Evolutionary conservation across 345 rosid genomes (phyloP).

Genomic region (Aquilaria malaccensis): DNA sequence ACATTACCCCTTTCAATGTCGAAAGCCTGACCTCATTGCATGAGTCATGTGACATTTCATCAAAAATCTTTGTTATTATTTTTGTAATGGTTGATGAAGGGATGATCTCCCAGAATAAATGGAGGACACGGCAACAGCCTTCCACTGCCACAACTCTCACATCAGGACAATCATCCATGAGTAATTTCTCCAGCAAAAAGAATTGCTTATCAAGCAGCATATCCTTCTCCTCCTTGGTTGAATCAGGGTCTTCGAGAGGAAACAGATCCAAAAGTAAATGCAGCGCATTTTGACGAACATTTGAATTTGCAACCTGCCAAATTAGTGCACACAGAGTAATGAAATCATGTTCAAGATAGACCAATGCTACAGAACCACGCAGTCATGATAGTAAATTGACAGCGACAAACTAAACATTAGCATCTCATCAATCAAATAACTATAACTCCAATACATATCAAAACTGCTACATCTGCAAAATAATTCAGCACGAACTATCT

Average conservation of each 20-base stretch:
- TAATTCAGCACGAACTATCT: no score
- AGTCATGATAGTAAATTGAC: neutral
- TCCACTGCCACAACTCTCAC: conserved; percentile 92
- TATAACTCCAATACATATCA: no score
- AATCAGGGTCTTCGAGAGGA: conserved; percentile 92
- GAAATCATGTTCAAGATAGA: conserved; percentile 6
- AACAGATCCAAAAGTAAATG: conserved; percentile 82
- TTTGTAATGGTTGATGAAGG: conserved; percentile 80
- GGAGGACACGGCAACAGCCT: conserved; percentile 83
- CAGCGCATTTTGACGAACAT: conserved; percentile 85
- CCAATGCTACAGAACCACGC: conserved; percentile 3
- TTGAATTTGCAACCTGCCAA: conserved; percentile 88
- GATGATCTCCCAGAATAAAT: conserved; percentile 89
- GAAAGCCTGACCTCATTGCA: conserved; percentile 85
- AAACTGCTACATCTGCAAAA: no score
- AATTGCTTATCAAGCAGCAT: conserved; percentile 73
- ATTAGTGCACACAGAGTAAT: conserved; percentile 10
- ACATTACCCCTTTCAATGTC: conserved; percentile 64
- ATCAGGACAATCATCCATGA: conserved; percentile 82
- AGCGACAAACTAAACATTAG: no score
- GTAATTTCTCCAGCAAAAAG: conserved; percentile 69
- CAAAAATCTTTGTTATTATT: conserved; percentile 46
- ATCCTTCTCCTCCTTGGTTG: conserved; percentile 86
- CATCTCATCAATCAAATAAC: no score
- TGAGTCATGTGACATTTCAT: conserved; percentile 68